Evolutionary conservation across 2,329 filamentous ascomycete genomes (phyloP).

Genomic region (Neonectria magnoliae): DNA sequence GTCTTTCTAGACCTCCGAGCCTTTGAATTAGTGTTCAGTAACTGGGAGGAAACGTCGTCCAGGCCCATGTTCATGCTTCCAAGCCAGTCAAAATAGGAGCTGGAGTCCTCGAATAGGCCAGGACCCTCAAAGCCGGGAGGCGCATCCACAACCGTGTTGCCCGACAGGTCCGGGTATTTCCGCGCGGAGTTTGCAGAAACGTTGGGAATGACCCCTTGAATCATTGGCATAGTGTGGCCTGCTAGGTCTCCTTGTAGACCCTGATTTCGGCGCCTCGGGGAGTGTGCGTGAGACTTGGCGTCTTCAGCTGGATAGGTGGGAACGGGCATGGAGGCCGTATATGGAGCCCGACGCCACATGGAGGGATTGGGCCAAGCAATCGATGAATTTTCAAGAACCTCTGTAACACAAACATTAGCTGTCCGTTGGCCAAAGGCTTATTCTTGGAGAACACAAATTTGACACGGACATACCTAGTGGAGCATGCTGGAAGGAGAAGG

Average conservation of each 20-base stretch:
- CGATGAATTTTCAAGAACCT: conserved; percentile 74
- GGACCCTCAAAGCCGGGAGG: neutral
- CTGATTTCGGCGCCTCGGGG: conserved; percentile 56
- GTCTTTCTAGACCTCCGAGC: conserved; percentile 39
- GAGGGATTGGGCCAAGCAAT: conserved; percentile 83
- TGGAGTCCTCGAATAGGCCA: conserved; percentile 38
- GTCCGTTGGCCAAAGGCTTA: neutral
- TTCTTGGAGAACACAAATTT: neutral
- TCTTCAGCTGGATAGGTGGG: conserved; percentile 56
- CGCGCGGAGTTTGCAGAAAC: neutral
- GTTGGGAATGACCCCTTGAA: conserved; percentile 4
- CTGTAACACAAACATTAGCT: conserved; percentile 46
- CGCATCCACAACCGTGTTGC: neutral
- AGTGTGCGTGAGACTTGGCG: conserved; percentile 70
- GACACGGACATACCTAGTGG: conserved; percentile 68
- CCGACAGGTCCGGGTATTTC: neutral
- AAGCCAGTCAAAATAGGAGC: conserved; percentile 45
- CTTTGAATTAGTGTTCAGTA: neutral
- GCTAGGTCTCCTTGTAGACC: neutral
- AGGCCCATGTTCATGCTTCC: conserved; percentile 30
- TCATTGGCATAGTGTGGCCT: conserved; percentile 1
- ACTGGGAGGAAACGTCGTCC: conserved; percentile 9
- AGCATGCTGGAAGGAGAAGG: conserved; percentile 87
- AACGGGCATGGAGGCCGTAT: conserved; percentile 53
- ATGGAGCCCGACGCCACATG: conserved; percentile 70